A percentile compares a stretch with the other conserved stretches of the same genome.
Conservation (phyloP, 192 early-diverging fungal species). For the Coemansia aciculifera region DNA sequence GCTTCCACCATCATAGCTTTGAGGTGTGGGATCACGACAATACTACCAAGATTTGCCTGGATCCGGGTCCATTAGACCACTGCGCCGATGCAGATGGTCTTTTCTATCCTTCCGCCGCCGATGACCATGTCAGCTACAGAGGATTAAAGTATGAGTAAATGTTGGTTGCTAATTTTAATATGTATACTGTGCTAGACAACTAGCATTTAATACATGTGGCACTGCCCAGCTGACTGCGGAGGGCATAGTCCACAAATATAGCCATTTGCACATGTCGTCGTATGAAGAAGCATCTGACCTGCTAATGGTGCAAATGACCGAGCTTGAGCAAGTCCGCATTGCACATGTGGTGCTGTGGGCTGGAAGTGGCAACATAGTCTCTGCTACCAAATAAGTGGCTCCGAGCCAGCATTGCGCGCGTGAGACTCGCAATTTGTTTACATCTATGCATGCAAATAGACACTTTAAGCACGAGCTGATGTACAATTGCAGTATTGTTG, state of each 20-base stretch:
- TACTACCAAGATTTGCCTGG: constrained; percentile 21
- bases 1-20: constrained; percentile 33
- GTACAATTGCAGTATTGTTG: background rate
- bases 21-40: constrained; percentile 48
- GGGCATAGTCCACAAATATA: background rate
- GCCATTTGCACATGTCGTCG: background rate
- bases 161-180: background rate
- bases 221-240: background rate
- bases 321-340: background rate
- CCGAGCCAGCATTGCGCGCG: background rate
- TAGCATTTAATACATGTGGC: background rate
- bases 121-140: constrained; percentile 32
- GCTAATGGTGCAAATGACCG: background rate
- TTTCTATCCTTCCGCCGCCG: constrained; percentile 11
- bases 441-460: background rate
- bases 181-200: background rate
- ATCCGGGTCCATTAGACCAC: constrained; percentile 14
- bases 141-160: constrained; percentile 36
- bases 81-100: constrained; percentile 18
- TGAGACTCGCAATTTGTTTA: background rate
- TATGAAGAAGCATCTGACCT: background rate
- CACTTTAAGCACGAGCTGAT: background rate
- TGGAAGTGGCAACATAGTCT: background rate
- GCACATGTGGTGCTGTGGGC: background rate
- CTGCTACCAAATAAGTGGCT: background rate